These are phyloP conservation scores for Macrolepiota albuminosa DNA, from an alignment of 768 basidiomycete species.

Conservation along the genomic window DNA sequence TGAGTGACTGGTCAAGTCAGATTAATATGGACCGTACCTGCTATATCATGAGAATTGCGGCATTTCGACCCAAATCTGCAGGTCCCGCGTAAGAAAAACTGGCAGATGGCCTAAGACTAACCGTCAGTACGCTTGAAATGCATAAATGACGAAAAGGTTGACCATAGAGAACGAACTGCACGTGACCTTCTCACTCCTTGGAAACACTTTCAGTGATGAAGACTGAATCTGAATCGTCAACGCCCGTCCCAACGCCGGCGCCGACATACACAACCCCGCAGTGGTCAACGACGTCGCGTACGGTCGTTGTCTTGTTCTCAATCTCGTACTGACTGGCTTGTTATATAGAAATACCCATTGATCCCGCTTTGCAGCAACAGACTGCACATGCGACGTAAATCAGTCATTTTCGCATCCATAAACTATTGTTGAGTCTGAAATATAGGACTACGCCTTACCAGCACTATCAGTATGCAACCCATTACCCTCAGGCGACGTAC, in stretches of 20 bases:
- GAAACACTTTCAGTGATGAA: constrained; percentile 26
- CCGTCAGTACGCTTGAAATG: not conserved
- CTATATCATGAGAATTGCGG: constrained; percentile 43
- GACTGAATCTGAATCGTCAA: constrained; percentile 29
- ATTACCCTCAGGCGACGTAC: constrained; percentile 41
- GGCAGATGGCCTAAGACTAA: constrained; percentile 47
- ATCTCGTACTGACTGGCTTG: not conserved
- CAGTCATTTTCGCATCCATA: constrained; percentile 16
- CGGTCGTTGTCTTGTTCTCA: not conserved
- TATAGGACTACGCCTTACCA: constrained; percentile 44
- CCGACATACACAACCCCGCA: constrained; percentile 24
- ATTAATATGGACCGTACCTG: constrained; percentile 15
- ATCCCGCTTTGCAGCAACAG: constrained; percentile 65
- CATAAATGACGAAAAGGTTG: not conserved
- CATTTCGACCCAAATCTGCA: constrained; percentile 67
- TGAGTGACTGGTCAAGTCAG: not conserved
- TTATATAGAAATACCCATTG: constrained; percentile 52
- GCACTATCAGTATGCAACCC: constrained; percentile 42
- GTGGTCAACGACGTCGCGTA: constrained; percentile 29
- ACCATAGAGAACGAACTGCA: constrained; percentile 12
- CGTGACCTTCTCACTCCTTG: not conserved
- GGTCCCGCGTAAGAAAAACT: constrained; percentile 55
- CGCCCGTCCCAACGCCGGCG: constrained; percentile 22
- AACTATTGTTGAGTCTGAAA: constrained; percentile 15
- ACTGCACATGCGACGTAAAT: constrained; percentile 40